Evolutionary conservation across 768 basidiomycete genomes (phyloP), one percentile per base, ranked within the genome.

Genomic region (Phanerodontia chrysosporium): DNA sequence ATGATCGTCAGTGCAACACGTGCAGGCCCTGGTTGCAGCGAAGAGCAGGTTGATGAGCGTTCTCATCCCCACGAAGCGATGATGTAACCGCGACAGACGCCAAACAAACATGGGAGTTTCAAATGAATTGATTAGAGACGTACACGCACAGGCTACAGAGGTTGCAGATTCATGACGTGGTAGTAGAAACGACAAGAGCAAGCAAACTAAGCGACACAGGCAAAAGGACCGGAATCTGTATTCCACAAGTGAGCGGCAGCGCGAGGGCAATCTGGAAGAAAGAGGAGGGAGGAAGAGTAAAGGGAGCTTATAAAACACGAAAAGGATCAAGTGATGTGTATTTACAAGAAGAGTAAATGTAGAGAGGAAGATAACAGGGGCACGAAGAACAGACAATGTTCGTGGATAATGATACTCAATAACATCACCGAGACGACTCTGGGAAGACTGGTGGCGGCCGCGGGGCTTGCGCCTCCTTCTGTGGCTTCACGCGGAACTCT

Each of bases 401-500:
- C 49, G 55, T 61, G 51, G 32, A 52, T 49, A 48, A 13, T 46
- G 21, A 49, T 46, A 32, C n/a, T 32, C 53, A 59, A 57, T 49
- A 49, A 57, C 46, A 49, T 56, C 66, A 65, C 57, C 75, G 73
- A 32, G 75, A 76, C 54, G 74, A 71, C 52, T 72, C 70, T 22
- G 73, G 70, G 64, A 80, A 77, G 25, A 75, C 67, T 9, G 73
- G 73, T n/a, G 73, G 70, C 3, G 77, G 71, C 32, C 73, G 75
- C 29, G 69, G 66, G 24, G 65, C 67, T 51, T 59, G 68, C 18
- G 70, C 64, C 18, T 81, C 85, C 69, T 83, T 79, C 28, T 83
- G 89, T 7, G 86, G 87, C 66, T 88, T 90, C 60, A 93, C 83
- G 58, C 90, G 84, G 78, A 93, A 90, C 71, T 92, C 86, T 67